Evolutionary conservation across 2,329 filamentous ascomycete genomes (phyloP).

Genomic region (Cordyceps militaris): DNA sequence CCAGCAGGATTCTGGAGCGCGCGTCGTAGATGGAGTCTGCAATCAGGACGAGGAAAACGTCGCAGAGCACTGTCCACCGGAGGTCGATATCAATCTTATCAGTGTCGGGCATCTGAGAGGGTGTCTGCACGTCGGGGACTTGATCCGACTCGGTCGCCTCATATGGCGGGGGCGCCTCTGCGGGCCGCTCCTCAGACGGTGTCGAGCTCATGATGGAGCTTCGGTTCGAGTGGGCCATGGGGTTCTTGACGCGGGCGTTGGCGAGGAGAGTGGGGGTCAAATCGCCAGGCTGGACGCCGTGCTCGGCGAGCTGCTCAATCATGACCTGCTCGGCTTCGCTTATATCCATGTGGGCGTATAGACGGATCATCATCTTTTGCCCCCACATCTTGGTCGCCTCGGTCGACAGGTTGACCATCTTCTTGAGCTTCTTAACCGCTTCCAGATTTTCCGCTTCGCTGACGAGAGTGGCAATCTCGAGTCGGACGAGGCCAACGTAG

Average conservation of each 20-base stretch:
- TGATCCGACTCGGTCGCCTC: slow-evolving; percentile 60
- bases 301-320: slow-evolving; percentile 93
- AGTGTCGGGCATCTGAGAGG: slow-evolving; percentile 73
- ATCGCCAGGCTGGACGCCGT: slow-evolving; percentile 80
- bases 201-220: slow-evolving; percentile 17
- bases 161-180: slow-evolving; percentile 52
- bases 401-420: slow-evolving; percentile 58
- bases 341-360: slow-evolving; percentile 97
- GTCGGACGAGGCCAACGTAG: slow-evolving; percentile 82
- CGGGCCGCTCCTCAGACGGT: slow-evolving; percentile 37
- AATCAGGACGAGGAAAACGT: slow-evolving; percentile 91
- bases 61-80: slow-evolving; percentile 93
- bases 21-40: slow-evolving; percentile 92
- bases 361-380: slow-evolving; percentile 93
- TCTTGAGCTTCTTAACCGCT: slow-evolving; percentile 60
- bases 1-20: slow-evolving; percentile 75
- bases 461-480: slow-evolving; percentile 74
- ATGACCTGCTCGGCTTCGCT: slow-evolving; percentile 87
- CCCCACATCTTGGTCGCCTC: slow-evolving; percentile 92
- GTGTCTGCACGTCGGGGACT: slow-evolving; percentile 71
- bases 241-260: slow-evolving; percentile 89
- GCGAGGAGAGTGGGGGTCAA: slow-evolving; percentile 81
- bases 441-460: slow-evolving; percentile 58
- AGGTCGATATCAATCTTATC: slow-evolving; percentile 91
- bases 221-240: slow-evolving; percentile 54